A percentile compares a stretch with the other conserved stretches of the same genome.
Evolutionary conservation across 371 early-diverging fungal species (phyloP).

Genomic region (Mucor circinelloides): DNA sequence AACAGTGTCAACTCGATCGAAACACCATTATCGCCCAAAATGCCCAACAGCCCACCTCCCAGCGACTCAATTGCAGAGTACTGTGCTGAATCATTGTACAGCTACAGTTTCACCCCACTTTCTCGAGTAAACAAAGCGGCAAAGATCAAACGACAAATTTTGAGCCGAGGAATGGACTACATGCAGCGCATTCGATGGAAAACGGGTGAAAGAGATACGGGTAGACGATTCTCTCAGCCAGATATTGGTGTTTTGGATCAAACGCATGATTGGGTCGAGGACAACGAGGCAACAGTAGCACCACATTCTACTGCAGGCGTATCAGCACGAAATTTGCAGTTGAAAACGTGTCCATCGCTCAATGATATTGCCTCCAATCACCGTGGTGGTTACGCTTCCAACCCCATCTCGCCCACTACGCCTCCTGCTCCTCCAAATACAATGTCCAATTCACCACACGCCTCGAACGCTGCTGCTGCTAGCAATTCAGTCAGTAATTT

Average conservation of each 20-base stretch:
- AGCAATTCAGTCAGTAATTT: not conserved
- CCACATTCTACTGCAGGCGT: not conserved
- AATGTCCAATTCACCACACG: not conserved
- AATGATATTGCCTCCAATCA: not conserved
- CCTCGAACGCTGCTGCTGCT: not conserved
- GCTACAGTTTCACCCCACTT: constrained; percentile 58
- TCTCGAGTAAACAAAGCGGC: constrained; percentile 41
- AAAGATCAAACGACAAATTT: constrained; percentile 43
- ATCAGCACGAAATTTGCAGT: not conserved
- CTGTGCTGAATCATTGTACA: constrained; percentile 56
- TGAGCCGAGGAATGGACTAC: constrained; percentile 58
- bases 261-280: constrained; percentile 22
- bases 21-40: not conserved
- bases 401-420: not conserved
- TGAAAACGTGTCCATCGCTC: constrained; percentile 14
- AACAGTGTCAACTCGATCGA: not conserved
- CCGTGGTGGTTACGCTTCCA: not conserved
- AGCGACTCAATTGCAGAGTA: constrained; percentile 27
- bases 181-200: constrained; percentile 58
- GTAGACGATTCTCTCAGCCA: constrained; percentile 40
- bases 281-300: not conserved
- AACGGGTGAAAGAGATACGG: constrained; percentile 44
- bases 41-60: not conserved
- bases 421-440: not conserved
- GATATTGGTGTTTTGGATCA: constrained; percentile 39